phyloP scores from a whole-genome alignment of 257 asterid genomes.

The Anisodus tanguticus region DNA sequence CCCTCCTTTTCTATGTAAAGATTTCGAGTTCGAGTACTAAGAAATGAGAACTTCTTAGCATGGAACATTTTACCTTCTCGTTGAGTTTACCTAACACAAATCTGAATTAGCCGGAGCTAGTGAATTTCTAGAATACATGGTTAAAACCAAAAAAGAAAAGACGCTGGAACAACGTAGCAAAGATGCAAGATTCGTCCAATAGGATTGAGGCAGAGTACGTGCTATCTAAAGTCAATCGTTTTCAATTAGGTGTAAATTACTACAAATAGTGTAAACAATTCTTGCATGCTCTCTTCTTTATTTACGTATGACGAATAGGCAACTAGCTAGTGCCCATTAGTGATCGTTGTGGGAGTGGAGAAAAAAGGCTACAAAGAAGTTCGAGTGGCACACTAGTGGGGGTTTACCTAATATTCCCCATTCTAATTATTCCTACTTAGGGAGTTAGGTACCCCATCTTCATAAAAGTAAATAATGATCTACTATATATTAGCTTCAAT shows the following conservation, averaged over 20 bases:
- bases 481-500: slow-evolving; percentile 17
- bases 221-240: not conserved
- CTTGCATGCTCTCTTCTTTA: slow-evolving; percentile 1
- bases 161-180: not conserved
- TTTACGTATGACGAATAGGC: not conserved
- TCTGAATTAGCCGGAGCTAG: too few species aligned
- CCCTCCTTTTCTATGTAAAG: not conserved
- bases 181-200: not conserved
- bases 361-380: not conserved
- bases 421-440: not conserved
- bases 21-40: not conserved
- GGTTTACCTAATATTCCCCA: not conserved
- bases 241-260: slow-evolving; percentile 17
- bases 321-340: not conserved
- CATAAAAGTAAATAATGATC: not conserved
- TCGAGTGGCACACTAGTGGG: not conserved
- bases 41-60: not conserved
- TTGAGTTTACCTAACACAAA: too few species aligned
- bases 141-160: not conserved
- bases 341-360: not conserved
- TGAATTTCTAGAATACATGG: not conserved
- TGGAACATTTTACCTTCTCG: not conserved
- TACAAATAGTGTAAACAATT: not conserved
- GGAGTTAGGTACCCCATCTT: not conserved
- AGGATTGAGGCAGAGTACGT: not conserved